phyloP scores from a whole-genome alignment of 345 rosid genomes.

The Acer campestre region DNA sequence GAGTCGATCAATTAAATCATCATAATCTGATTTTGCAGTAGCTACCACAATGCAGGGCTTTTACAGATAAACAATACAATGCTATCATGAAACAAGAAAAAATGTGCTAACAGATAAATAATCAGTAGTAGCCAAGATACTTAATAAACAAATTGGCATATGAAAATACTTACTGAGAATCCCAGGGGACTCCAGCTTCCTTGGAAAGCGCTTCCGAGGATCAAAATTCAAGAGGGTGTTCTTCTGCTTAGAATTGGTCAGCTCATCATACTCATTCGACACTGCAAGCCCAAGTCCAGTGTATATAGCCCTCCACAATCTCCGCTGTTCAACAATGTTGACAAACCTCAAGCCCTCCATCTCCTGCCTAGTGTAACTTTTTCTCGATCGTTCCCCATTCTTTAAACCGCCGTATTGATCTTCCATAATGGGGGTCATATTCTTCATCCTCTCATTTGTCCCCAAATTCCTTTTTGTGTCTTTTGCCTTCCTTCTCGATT shows the following conservation, averaged over 20 bases:
- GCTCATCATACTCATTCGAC: constrained; percentile 52
- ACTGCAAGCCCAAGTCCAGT: constrained; percentile 53
- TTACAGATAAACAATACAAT: not conserved
- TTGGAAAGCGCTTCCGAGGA: constrained; percentile 21
- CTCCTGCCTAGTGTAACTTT: constrained; percentile 58
- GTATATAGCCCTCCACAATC: constrained; percentile 61
- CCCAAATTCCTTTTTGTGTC: constrained; percentile 13
- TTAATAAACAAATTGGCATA: not conserved
- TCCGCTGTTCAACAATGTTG: constrained; percentile 53
- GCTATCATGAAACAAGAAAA: not conserved
- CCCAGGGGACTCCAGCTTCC: constrained; percentile 28
- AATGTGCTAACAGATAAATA: not conserved
- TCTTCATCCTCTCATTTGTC: constrained; percentile 13
- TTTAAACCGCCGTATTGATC: constrained; percentile 20
- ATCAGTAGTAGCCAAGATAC: not conserved
- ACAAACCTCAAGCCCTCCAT: constrained; percentile 76
- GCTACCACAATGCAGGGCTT: not conserved
- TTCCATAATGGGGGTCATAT: constrained; percentile 24
- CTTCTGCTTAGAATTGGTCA: constrained; percentile 48
- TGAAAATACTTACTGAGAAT: constrained; percentile 43
- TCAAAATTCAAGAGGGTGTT: constrained; percentile 29
- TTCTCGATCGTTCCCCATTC: constrained; percentile 21
- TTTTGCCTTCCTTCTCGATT: constrained; percentile 45
- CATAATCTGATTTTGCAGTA: not conserved
- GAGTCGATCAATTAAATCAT: not conserved